These are phyloP conservation scores for Trichoderma afroharzianum DNA, from an alignment of 2,329 filamentous ascomycete genomes.

Conservation along the genomic window DNA sequence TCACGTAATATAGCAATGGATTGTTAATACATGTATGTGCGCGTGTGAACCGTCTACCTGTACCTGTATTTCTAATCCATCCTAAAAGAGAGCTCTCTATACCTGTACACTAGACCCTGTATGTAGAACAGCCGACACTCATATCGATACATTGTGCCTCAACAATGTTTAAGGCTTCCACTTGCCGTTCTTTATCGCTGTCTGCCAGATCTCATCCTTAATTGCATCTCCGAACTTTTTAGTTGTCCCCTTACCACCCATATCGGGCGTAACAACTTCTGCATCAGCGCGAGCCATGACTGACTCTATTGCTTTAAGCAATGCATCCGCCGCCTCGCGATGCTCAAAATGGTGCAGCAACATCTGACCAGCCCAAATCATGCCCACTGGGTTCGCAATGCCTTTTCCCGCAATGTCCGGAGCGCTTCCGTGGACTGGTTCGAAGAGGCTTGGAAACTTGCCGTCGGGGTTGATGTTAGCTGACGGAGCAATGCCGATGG, in stretches of 20 bases:
- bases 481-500: conserved; percentile 69
- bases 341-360: conserved; percentile 33
- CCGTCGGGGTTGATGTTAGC: conserved; percentile 52
- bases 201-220: conserved; percentile 21
- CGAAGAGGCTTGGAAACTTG: conserved; percentile 53
- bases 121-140: background rate
- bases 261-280: conserved; percentile 30
- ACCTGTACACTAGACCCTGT: background rate
- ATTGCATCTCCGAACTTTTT: conserved; percentile 23
- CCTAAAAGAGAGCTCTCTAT: background rate
- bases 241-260: conserved; percentile 30
- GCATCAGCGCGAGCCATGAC: conserved; percentile 50
- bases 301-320: conserved; percentile 59
- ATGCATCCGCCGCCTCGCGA: conserved; percentile 43
- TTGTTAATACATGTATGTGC: background rate
- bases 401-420: conserved; percentile 71
- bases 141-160: background rate
- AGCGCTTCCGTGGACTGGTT: conserved; percentile 67
- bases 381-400: conserved; percentile 61
- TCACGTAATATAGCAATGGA: background rate
- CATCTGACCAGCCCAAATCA: conserved; percentile 60
- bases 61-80: background rate
- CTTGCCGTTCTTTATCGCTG: background rate
- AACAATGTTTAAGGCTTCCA: background rate
- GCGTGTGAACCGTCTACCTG: background rate